A percentile compares a stretch with the other conserved stretches of the same genome.
Conservation (phyloP, 345 rosid genomes). For the Eucalyptus pauciflora region DNA sequence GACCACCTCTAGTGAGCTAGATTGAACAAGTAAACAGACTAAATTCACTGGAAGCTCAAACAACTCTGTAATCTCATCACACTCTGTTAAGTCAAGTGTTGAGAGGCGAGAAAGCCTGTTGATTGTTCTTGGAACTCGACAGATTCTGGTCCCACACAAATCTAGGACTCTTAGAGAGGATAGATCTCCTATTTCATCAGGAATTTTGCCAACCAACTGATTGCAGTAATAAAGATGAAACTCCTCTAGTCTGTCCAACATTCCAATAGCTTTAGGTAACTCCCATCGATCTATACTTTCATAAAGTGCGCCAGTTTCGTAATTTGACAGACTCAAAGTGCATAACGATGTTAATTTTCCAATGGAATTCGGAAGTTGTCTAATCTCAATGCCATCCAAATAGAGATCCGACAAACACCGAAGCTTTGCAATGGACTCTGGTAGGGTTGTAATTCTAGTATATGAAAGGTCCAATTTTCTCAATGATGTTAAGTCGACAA, state of each 20-base stretch:
- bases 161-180: background rate
- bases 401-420: fast-evolving
- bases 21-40: fast-evolving
- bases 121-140: fast-evolving
- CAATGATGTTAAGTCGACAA: too few relatives aligned
- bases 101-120: fast-evolving
- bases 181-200: background rate
- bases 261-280: too few relatives aligned
- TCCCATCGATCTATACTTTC: too few relatives aligned
- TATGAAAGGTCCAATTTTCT: background rate
- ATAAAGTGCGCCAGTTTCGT: too few relatives aligned
- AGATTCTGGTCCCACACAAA: fast-evolving
- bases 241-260: background rate
- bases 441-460: background rate
- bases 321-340: background rate
- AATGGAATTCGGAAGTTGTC: fast-evolving
- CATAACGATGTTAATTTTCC: background rate
- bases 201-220: background rate
- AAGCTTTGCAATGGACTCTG: background rate
- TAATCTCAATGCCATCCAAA: fast-evolving
- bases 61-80: background rate
- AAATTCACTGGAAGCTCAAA: fast-evolving
- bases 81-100: fast-evolving
- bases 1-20: fast-evolving
- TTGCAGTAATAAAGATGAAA: fast-evolving